Conservation (phyloP, 1,284 basidiomycete genomes). For the Lentinus polychrous region DNA sequence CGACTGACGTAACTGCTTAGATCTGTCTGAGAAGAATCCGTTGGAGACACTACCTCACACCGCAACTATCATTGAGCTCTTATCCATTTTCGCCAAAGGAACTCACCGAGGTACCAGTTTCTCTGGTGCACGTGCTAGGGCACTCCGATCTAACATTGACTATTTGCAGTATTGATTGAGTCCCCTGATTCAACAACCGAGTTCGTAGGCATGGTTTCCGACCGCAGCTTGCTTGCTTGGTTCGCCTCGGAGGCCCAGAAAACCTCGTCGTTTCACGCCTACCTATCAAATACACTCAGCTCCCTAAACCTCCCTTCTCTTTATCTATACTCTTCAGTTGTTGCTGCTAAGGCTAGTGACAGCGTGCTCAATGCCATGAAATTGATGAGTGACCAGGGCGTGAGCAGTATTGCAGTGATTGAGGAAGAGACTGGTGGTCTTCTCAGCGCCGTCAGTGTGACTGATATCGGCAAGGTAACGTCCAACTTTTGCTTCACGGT, state of each 20-base stretch:
- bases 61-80: constrained; percentile 53
- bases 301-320: constrained; percentile 59
- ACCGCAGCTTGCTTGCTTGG: constrained; percentile 56
- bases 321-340: constrained; percentile 51
- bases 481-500: background rate
- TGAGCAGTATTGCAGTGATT: constrained; percentile 69
- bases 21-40: constrained; percentile 77
- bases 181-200: constrained; percentile 25
- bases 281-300: constrained; percentile 49
- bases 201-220: constrained; percentile 67
- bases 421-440: constrained; percentile 55
- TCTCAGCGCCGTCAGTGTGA: constrained; percentile 70
- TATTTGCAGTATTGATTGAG: too few relatives aligned
- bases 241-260: constrained; percentile 43
- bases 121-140: background rate
- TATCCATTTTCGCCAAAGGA: constrained; percentile 61
- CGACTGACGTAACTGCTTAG: constrained; percentile 20
- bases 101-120: constrained; percentile 52
- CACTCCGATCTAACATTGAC: too few relatives aligned
- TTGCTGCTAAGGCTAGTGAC: constrained; percentile 49
- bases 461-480: constrained; percentile 62
- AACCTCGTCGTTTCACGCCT: constrained; percentile 42
- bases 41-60: constrained; percentile 55
- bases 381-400: constrained; percentile 74
- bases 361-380: constrained; percentile 70